A percentile compares a stretch with the other conserved stretches of the same genome.
Evolutionary conservation across 2,329 filamentous ascomycete genomes (phyloP).

Genomic region (Alternaria novae-zelandiae): DNA sequence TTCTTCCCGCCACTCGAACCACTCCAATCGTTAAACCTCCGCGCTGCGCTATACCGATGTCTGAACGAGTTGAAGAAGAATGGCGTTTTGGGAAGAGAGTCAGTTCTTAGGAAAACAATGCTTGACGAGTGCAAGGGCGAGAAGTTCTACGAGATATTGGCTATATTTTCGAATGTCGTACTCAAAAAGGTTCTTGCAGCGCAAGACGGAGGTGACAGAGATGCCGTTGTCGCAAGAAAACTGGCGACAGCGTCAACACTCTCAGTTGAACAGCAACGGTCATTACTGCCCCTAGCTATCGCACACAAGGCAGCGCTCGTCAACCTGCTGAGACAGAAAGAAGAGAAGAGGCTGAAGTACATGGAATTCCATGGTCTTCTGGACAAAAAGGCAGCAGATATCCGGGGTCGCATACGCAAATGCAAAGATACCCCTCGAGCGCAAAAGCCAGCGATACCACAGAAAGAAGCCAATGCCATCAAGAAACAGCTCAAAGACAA

Average conservation of each 20-base stretch:
- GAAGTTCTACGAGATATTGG: slow-evolving; percentile 83
- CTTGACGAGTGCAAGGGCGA: slow-evolving; percentile 95
- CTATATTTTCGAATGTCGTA: slow-evolving; percentile 82
- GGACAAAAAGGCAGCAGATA: slow-evolving; percentile 65
- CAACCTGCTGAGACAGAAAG: slow-evolving; percentile 65
- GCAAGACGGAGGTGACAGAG: slow-evolving; percentile 52
- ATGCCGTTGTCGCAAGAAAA: slow-evolving; percentile 56
- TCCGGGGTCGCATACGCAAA: slow-evolving; percentile 61
- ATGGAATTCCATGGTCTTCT: slow-evolving; percentile 69
- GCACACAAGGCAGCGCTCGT: slow-evolving; percentile 73
- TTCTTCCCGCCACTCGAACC: slow-evolving; percentile 92
- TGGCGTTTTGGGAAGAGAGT: slow-evolving; percentile 79
- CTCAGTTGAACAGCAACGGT: slow-evolving; percentile 40
- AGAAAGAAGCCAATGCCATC: slow-evolving; percentile 49
- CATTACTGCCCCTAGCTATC: slow-evolving; percentile 70
- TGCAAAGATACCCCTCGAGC: slow-evolving; percentile 34
- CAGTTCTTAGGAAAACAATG: slow-evolving; percentile 89
- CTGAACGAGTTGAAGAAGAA: slow-evolving; percentile 89
- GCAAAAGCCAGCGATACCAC: slow-evolving; percentile 37
- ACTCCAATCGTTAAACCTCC: slow-evolving; percentile 87
- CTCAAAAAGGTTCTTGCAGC: slow-evolving; percentile 70
- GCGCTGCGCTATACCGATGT: slow-evolving; percentile 79
- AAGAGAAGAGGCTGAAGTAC: slow-evolving; percentile 65
- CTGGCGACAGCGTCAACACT: slow-evolving; percentile 53
- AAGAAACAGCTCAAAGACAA: slow-evolving; percentile 70